These are phyloP conservation scores for Tuber calosporum DNA, from an alignment of 495 filamentous ascomycete species.

Conservation along the genomic window DNA sequence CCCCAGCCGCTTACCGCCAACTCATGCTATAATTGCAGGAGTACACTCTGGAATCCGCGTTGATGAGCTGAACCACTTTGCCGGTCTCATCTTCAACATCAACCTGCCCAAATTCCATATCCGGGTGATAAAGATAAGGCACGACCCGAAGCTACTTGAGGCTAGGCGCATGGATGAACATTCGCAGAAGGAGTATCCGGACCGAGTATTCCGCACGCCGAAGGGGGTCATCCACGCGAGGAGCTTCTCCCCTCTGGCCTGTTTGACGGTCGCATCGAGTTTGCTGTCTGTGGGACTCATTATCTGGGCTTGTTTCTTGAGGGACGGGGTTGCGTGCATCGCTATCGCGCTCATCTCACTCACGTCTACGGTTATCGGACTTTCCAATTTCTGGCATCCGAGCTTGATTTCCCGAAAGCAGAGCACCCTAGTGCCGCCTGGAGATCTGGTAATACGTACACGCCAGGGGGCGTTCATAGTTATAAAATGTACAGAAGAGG, in stretches of 20 bases:
- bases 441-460: constrained; percentile 54
- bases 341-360: constrained; percentile 48
- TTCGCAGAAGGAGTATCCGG: neutral
- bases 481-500: constrained; percentile 56
- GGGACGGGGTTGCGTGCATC: constrained; percentile 52
- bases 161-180: neutral
- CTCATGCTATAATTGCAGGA: constrained; percentile 51
- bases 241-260: constrained; percentile 30
- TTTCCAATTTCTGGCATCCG: constrained; percentile 52
- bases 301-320: constrained; percentile 45
- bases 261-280: constrained; percentile 48
- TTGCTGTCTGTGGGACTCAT: constrained; percentile 47
- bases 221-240: constrained; percentile 8
- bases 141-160: constrained; percentile 36
- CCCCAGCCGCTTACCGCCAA: constrained; percentile 51
- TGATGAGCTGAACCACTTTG: constrained; percentile 51
- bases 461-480: constrained; percentile 56
- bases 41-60: constrained; percentile 50
- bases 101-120: constrained; percentile 47
- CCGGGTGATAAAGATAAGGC: constrained; percentile 48
- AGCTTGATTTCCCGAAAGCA: constrained; percentile 48
- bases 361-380: constrained; percentile 50
- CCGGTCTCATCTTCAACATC: constrained; percentile 54
- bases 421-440: constrained; percentile 49
- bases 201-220: constrained; percentile 9